Evolutionary conservation across 2,329 filamentous ascomycete species (phyloP), one percentile per base, ranked within the genome.

Genomic region (Neophaeococcomyces mojaviensis): DNA sequence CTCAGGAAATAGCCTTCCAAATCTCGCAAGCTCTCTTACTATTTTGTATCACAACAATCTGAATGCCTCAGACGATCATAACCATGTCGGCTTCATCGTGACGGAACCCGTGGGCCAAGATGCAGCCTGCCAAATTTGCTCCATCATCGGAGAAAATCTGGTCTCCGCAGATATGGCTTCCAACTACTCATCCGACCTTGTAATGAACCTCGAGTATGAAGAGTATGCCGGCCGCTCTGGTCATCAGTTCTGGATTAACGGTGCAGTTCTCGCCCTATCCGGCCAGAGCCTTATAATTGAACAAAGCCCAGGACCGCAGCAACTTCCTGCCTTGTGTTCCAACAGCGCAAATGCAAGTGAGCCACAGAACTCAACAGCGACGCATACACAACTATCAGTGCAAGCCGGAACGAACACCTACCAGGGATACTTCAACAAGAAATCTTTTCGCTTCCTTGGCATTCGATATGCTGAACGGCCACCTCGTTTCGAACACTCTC

Each of bases 21-120:
- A 70, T 48, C 51, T 61, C 9, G 53, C 65, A 19, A 70, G 66
- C 1, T 75, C 72, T 1, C 55, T 76, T 44, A 74, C 71, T 0
- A 60, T 76, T 5, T 56, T 76, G 7, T 77, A 72, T 49, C 73
- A 76, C 54, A 77, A 77, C 59, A 76, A 76, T 33, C 61, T 77
- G 19, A 78, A 78, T 54, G 64, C 61, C 6, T 70, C 71, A 0
- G 73, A 78, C 49, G 71, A 76, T 58, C 61, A 57, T 20, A 76
- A 76, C 50, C 74, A 77, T 54, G 61, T 73, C 15, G 68, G 72
- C 9, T 73, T 73, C 2, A 67, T 77, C 35, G 58, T 77, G 6
- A 59, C 77, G 34, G 73, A 73, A 45, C 59, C 68, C 3, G 59
- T 68, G 39, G 61, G 63, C 32, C 55, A 58, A 15, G 59, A 63